Base-by-base conservation (phyloP, 2,329 filamentous ascomycete species). In the Cercospora sp. region DNA sequence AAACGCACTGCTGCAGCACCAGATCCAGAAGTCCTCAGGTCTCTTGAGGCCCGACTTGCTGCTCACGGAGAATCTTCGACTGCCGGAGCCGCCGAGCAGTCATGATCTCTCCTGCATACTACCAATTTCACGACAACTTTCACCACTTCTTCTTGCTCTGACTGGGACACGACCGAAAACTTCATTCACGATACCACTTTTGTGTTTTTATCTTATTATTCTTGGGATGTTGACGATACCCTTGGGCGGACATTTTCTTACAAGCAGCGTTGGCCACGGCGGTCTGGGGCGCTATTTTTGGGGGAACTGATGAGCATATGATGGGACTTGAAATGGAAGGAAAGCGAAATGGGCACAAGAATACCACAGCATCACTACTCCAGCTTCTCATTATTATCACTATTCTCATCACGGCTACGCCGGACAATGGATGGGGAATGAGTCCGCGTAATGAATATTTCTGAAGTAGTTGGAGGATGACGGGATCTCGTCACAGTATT, bases 41-140 rank as follows among this genome's bases (percentile, higher is more conserved):
- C 70, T 33, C 69, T 74, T 31, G 67, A 65, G 10, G 65, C 71
- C 12, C 62, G 73, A 39, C 66, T 73, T 7, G 73, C 72, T 30
- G 69, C 61, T 18, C 68, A 74, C 59, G 67, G 66, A n/a, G 45
- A 65, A 12, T 26, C 53, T 61, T 58, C 65, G 48, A 42, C 61
- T 48, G 42, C 63, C 23, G 60, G 60, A 61, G 31, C 58, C 58
- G 48, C 64, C 64, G 53, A 61, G 60, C 45, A 51, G 48, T 23
- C 48, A 68, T 33, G 16, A 61, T 1, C 48, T 48, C 18, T 58
- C n/a, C 31, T 42, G 20, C 20, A 18, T 2, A n/a, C 5, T 18
- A 23, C n/a, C 53, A 3, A 1, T 8, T 58, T n/a, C 8, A 58
- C 53, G n/a, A 58, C 23, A 20, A 20, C 26, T 57, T 10, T 57